phyloP scores from a whole-genome alignment of 192 early-diverging fungal species.

The Gryganskiella cystojenkinii region DNA sequence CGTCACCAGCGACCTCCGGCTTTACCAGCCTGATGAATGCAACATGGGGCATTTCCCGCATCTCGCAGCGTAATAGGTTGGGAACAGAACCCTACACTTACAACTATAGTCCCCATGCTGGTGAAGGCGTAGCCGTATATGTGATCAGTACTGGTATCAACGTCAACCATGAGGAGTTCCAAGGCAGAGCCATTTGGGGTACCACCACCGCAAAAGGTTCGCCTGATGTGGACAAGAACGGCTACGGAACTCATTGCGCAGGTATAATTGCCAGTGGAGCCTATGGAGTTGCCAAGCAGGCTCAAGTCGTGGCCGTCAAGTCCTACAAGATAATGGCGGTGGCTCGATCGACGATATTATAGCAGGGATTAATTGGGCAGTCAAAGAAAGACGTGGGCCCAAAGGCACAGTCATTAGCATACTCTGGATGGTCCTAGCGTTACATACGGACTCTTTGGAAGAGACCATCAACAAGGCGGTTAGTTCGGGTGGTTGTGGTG shows the following conservation, averaged over 20 bases:
- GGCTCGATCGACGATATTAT: slow-evolving; percentile 70
- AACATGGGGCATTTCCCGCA: no score
- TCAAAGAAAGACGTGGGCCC: slow-evolving; percentile 82
- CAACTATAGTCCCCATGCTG: slow-evolving; percentile 70
- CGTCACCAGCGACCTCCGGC: no score
- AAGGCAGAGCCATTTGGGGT: slow-evolving; percentile 89
- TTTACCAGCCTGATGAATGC: no score
- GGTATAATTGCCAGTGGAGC: slow-evolving; percentile 88
- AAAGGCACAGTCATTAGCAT: slow-evolving; percentile 11
- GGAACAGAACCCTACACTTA: slow-evolving; percentile 70
- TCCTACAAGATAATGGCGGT: slow-evolving; percentile 74
- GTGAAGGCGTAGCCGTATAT: slow-evolving; percentile 86
- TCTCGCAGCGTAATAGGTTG: no score
- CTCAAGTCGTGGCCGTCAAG: slow-evolving; percentile 89
- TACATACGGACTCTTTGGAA: no score
- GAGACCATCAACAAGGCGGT: no score
- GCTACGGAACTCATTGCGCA: slow-evolving; percentile 89
- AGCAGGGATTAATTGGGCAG: slow-evolving; percentile 74
- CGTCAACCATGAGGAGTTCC: slow-evolving; percentile 87
- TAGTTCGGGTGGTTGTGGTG: no score
- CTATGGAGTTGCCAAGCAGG: slow-evolving; percentile 91
- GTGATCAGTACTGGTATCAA: slow-evolving; percentile 95
- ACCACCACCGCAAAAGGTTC: slow-evolving; percentile 75
- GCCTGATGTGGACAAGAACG: slow-evolving; percentile 71
- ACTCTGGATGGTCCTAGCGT: no score